phyloP scores from a whole-genome alignment of 148 eudicot genomes.

The Rhododendron williamsianum region DNA sequence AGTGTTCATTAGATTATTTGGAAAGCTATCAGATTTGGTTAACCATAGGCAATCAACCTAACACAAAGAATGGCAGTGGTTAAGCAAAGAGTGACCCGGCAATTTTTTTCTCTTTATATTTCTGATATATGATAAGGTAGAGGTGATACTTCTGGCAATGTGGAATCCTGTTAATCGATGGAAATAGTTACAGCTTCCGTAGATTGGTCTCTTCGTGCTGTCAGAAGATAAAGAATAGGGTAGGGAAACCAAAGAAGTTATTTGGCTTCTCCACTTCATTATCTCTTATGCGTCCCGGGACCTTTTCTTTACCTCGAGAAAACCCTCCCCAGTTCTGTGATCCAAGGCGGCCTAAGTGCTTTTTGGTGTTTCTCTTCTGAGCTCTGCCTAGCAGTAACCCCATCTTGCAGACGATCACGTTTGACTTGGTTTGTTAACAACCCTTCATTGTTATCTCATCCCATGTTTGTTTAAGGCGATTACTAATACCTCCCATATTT shows the following conservation, averaged over 20 bases:
- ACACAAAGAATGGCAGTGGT: neutral
- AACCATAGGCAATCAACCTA: neutral
- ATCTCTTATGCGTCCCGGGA: neutral
- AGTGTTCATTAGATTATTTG: neutral
- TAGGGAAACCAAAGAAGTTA: neutral
- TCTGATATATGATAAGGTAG: neutral
- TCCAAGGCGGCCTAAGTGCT: neutral
- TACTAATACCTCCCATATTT: neutral
- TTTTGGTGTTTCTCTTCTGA: neutral
- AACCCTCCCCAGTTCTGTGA: neutral
- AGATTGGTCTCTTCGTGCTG: neutral
- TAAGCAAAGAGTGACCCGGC: neutral
- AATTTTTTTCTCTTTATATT: neutral
- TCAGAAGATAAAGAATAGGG: neutral
- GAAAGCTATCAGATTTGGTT: neutral
- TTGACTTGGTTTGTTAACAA: neutral
- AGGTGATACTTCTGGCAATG: neutral
- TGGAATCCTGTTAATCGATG: neutral
- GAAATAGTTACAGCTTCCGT: neutral
- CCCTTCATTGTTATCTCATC: neutral
- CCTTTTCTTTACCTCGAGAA: neutral
- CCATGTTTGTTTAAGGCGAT: neutral
- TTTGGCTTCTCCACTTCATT: neutral
- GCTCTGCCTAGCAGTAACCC: neutral
- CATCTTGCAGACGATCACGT: neutral